phyloP scores from a whole-genome alignment of 495 filamentous ascomycete genomes.

The Entonaema liquescens region DNA sequence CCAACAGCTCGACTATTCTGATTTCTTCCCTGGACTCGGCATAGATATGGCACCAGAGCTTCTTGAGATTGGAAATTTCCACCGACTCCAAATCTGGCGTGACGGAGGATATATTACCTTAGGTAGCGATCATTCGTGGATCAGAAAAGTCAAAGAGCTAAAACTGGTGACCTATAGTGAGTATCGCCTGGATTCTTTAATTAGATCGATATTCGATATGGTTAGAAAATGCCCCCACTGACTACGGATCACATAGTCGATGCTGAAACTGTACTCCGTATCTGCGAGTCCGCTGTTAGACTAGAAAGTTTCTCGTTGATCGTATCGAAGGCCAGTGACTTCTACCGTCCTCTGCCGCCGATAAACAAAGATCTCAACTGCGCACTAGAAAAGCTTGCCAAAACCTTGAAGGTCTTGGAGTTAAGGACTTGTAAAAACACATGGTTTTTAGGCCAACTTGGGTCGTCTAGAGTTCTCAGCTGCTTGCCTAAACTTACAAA shows the following conservation, averaged over 20 bases:
- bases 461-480: background rate
- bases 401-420: constrained; percentile 21
- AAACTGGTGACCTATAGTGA: constrained; percentile 19
- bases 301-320: constrained; percentile 20
- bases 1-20: background rate
- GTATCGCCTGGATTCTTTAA: background rate
- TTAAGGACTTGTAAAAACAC: constrained; percentile 10
- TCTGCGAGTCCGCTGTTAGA: background rate
- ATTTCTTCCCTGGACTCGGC: background rate
- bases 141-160: constrained; percentile 4
- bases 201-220: background rate
- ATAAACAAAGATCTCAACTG: constrained; percentile 8
- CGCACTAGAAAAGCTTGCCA: background rate
- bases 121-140: background rate
- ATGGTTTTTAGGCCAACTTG: constrained; percentile 6
- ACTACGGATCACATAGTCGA: constrained; percentile 4
- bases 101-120: background rate
- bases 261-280: background rate
- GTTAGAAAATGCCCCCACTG: background rate
- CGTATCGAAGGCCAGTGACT: background rate
- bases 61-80: background rate
- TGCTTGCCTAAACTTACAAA: constrained; percentile 5
- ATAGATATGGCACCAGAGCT: background rate
- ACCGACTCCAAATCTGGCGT: constrained; percentile 18
- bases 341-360: background rate